Evolutionary conservation across 305 asterid genomes (phyloP).

Genomic region (Plantago coronopus): DNA sequence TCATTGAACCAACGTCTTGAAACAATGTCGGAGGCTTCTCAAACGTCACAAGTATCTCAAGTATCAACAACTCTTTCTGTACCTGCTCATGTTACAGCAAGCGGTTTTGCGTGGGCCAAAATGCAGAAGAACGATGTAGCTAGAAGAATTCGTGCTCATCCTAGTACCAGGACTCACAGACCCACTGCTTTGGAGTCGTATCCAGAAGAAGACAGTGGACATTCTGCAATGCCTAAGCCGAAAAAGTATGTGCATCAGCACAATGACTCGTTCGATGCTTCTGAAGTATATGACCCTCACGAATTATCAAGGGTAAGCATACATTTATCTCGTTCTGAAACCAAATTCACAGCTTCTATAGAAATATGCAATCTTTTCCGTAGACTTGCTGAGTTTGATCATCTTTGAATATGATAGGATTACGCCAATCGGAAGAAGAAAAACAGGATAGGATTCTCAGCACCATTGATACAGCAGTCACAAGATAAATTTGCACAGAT

Average conservation of each 20-base stretch:
- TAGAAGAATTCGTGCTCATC: constrained; percentile 35
- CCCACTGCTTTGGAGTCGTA: constrained; percentile 29
- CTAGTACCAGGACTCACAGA: constrained; percentile 36
- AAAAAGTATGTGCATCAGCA: constrained; percentile 23
- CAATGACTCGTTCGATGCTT: constrained; percentile 47
- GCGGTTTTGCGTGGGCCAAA: constrained; percentile 50
- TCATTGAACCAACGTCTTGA: constrained; percentile 47
- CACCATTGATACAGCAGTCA: constrained; percentile 36
- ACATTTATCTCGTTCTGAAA: neutral
- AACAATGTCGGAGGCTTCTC: constrained; percentile 68
- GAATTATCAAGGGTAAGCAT: constrained; percentile 41
- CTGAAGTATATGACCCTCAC: constrained; percentile 35
- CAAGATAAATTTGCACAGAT: constrained; percentile 34
- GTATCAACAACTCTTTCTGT: constrained; percentile 47
- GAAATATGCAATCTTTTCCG: neutral
- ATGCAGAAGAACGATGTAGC: constrained; percentile 43
- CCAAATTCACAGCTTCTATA: neutral
- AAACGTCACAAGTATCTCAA: constrained; percentile 46
- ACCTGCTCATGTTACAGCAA: constrained; percentile 44
- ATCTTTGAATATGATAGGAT: constrained; percentile 33
- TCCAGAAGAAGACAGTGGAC: constrained; percentile 31
- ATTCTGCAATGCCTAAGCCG: constrained; percentile 27
- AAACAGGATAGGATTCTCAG: constrained; percentile 40
- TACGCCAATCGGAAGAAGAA: constrained; percentile 25
- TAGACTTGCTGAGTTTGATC: neutral